Conservation (phyloP, 352 stramenopile genomes). For the Globisporangium spinosum region DNA sequence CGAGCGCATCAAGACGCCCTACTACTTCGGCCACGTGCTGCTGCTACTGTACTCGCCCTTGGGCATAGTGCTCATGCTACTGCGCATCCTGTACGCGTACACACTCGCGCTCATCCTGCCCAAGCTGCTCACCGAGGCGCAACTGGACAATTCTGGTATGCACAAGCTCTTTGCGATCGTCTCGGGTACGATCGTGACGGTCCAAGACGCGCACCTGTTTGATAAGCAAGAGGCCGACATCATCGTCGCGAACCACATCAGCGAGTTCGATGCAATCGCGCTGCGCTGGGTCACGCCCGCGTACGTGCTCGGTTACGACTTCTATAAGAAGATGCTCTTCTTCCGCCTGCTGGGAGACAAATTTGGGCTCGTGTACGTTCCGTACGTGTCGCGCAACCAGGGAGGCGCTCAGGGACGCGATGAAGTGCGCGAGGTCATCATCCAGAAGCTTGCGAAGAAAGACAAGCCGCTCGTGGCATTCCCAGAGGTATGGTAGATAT, state of each 20-base stretch:
- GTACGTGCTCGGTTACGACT: conserved; percentile 74
- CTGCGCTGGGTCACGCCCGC: conserved; percentile 37
- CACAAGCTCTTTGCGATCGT: conserved; percentile 36
- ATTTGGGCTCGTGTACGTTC: conserved; percentile 62
- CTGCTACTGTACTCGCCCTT: conserved; percentile 59
- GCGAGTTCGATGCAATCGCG: conserved; percentile 65
- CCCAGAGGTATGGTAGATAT: conserved; percentile 36
- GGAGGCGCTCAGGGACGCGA: conserved; percentile 46
- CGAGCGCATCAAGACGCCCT: conserved; percentile 52
- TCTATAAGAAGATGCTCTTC: conserved; percentile 81
- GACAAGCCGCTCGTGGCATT: conserved; percentile 60
- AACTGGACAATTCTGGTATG: conserved; percentile 43
- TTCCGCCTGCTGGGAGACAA: conserved; percentile 61
- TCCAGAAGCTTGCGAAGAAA: conserved; percentile 41
- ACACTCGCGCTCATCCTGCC: conserved; percentile 43
- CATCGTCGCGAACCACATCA: conserved; percentile 75
- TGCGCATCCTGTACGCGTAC: conserved; percentile 37
- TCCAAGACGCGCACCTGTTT: conserved; percentile 41
- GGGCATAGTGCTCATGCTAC: conserved; percentile 39
- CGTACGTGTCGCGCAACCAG: conserved; percentile 59
- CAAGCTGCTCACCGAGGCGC: conserved; percentile 37
- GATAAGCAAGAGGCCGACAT: conserved; percentile 28
- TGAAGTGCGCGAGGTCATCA: conserved; percentile 56
- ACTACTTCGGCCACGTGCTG: conserved; percentile 35
- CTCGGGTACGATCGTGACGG: conserved; percentile 42